Evolutionary conservation across 176 grass and related monocot species (phyloP).

Genomic region (Rhynchospora tenuis): DNA sequence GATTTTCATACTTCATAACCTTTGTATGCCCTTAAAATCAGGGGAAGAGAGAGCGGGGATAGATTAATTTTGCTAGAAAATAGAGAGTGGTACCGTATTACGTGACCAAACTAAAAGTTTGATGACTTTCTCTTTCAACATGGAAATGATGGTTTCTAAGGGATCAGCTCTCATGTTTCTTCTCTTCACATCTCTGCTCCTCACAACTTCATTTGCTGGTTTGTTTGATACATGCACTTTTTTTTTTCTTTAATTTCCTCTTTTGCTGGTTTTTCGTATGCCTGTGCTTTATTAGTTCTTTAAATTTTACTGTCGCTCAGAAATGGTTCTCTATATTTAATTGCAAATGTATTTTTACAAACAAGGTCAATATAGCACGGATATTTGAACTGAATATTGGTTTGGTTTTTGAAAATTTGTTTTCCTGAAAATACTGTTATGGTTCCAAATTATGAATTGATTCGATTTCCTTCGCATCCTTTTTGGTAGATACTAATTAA

Average conservation of each 20-base stretch:
- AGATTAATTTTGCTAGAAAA: background rate
- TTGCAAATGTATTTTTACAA: background rate
- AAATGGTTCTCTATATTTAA: background rate
- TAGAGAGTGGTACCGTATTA: background rate
- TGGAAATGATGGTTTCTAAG: conserved; percentile 12
- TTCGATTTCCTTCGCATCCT: background rate
- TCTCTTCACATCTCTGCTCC: conserved; percentile 8
- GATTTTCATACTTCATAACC: background rate
- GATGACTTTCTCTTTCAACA: conserved; percentile 8
- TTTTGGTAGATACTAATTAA: background rate
- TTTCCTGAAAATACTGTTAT: background rate
- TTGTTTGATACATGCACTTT: background rate
- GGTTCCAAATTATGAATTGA: background rate
- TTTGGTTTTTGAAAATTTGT: background rate
- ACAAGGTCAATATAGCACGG: background rate
- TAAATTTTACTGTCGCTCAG: background rate
- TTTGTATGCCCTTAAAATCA: conserved; percentile 11
- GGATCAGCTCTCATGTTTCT: conserved; percentile 12
- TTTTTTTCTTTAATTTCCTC: background rate
- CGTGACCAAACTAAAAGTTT: conserved; percentile 2
- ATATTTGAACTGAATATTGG: background rate
- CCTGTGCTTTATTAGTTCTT: background rate
- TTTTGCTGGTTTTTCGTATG: background rate
- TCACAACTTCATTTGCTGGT: conserved; percentile 15
- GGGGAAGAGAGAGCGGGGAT: background rate